Evolutionary conservation across 768 basidiomycete species (phyloP), one percentile per base, ranked within the genome.

Genomic region (Calocybe cyanea): DNA sequence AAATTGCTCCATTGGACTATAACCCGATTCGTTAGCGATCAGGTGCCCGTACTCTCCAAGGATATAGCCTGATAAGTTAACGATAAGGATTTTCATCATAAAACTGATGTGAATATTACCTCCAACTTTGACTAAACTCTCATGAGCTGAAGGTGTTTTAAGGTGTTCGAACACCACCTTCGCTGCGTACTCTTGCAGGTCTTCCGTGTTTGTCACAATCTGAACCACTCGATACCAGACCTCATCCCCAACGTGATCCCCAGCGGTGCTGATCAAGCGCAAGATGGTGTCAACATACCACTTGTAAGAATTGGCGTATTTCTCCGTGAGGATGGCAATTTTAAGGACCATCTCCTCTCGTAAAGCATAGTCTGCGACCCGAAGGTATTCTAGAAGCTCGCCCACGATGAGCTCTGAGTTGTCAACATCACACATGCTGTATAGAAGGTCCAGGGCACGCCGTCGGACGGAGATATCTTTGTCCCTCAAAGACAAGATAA

Each of bases 181-280:
- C 4, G 92, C 92, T 8, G 96, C 96, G 68, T 99, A 99, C 52
- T 89, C 82, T 63, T 99, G 94, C 23, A 99, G 72, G 65, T 98
- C 92, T 62, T 97, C 95, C 18, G 96, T 99, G 61, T 99, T 99
- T 37, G 92, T 97, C 38, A 96, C 91, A 49, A 99, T 97, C 62
- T 97, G 96, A 20, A 99, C 87, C 40, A 99, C 93, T 42, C 96
- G 89, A 65, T 96, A 98, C 96, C 96, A 99, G 25, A 99, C 96
- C 71, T 98, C 96, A 53, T 98, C 95, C 37, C 96, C 96, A 42
- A 99, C 95, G 61, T 99, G 93, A 59, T 99, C 96, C 43, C 96
- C 96, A 9, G 96, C 96, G 32, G 92, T 85, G 60, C 88, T 91
- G 62, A 99, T 95, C 46, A 99, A 80, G 59, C 93, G 87, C 56